Evolutionary conservation across 495 filamentous ascomycete genomes (phyloP).

Genomic region (Opeltia flavorubescens): DNA sequence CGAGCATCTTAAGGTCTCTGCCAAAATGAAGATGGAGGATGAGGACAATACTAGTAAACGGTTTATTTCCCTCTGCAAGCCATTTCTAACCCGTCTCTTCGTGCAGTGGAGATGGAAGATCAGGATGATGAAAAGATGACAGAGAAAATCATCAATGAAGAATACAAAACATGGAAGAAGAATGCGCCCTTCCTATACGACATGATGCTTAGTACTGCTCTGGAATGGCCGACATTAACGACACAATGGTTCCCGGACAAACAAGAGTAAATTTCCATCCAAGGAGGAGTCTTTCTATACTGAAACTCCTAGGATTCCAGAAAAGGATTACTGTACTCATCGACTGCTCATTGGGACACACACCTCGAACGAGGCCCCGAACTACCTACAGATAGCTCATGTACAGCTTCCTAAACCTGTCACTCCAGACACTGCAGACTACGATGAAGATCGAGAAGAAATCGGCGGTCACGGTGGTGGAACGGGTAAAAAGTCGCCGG

Average conservation of each 20-base stretch:
- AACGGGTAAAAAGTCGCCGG: conserved; percentile 45
- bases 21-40: conserved; percentile 2
- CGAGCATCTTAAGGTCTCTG: no score
- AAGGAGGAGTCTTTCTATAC: conserved; percentile 5
- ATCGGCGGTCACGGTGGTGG: conserved; percentile 74
- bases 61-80: not conserved
- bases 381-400: conserved; percentile 90
- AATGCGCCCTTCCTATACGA: conserved; percentile 97
- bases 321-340: conserved; percentile 78
- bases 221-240: conserved; percentile 96
- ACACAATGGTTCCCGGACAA: conserved; percentile 98
- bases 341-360: conserved; percentile 89
- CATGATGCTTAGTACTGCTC: conserved; percentile 80
- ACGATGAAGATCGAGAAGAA: conserved; percentile 82
- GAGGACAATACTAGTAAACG: not conserved
- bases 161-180: conserved; percentile 99
- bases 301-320: conserved; percentile 41
- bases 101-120: conserved; percentile 24
- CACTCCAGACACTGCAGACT: conserved; percentile 60
- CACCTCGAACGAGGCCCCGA: conserved; percentile 72
- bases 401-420: conserved; percentile 76
- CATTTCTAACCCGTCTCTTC: not conserved
- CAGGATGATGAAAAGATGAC: conserved; percentile 61
- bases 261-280: conserved; percentile 45
- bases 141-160: conserved; percentile 90